Percentiles rank a stretch among this genome's conserved stretches.
phyloP scores from a whole-genome alignment of 2,329 filamentous ascomycete genomes.

The Phymatotrichopsis omnivora region DNA sequence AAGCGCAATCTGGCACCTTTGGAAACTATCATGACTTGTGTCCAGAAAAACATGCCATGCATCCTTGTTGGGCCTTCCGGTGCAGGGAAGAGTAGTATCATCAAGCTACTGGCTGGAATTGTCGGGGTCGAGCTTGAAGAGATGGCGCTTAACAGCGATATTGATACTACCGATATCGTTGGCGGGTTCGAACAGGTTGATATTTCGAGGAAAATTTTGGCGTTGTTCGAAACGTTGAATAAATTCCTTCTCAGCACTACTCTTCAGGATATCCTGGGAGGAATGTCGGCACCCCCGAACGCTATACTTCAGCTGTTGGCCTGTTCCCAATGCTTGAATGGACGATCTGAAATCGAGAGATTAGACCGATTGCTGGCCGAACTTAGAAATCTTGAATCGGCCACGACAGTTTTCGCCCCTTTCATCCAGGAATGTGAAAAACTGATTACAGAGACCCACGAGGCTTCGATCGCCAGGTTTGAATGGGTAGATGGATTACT shows the following conservation, averaged over 20 bases:
- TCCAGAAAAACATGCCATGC: conserved; percentile 77
- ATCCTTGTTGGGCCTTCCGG: conserved; percentile 80
- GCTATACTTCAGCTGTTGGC: conserved; percentile 44
- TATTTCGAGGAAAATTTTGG: conserved; percentile 59
- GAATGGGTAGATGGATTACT: conserved; percentile 94
- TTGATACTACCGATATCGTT: conserved; percentile 94
- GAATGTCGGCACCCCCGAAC: neutral
- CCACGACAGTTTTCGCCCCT: neutral
- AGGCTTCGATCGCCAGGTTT: conserved; percentile 47
- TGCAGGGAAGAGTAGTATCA: conserved; percentile 71
- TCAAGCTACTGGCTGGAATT: conserved; percentile 70
- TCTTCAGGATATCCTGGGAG: conserved; percentile 39
- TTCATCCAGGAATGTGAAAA: conserved; percentile 13
- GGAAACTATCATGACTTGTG: conserved; percentile 77
- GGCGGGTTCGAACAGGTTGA: conserved; percentile 95
- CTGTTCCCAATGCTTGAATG: neutral
- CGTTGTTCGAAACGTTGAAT: conserved; percentile 46
- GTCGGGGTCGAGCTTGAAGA: conserved; percentile 67
- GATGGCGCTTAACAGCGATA: conserved; percentile 85
- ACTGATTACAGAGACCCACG: conserved; percentile 12
- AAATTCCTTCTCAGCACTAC: conserved; percentile 43
- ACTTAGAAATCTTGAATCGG: conserved; percentile 35
- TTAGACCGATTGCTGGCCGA: conserved; percentile 27
- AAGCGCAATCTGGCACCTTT: conserved; percentile 54
- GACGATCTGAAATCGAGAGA: conserved; percentile 7